A percentile compares a stretch with the other conserved stretches of the same genome.
Conservation (phyloP, 1,139 yeast genomes). For the Pichia cactophila region DNA sequence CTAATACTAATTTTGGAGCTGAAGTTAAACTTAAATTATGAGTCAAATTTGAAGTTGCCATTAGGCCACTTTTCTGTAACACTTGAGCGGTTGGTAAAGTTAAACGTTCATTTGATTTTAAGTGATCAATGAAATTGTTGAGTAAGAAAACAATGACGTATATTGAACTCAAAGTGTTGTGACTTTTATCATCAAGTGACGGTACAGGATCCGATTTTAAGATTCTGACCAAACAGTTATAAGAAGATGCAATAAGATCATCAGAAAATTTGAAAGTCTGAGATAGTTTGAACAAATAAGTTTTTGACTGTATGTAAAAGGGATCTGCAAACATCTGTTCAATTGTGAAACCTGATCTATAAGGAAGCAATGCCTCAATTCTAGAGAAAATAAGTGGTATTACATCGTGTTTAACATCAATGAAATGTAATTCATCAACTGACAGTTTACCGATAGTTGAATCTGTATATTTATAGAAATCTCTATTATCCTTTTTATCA, state of each 20-base stretch:
- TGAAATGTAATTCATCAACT: not conserved
- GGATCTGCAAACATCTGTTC: constrained; percentile 26
- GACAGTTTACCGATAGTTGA: not conserved
- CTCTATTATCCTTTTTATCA: not conserved
- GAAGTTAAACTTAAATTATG: constrained; percentile 5
- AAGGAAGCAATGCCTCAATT: constrained; percentile 24
- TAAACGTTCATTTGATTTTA: constrained; percentile 8
- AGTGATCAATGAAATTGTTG: constrained; percentile 4
- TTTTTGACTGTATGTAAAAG: constrained; percentile 19
- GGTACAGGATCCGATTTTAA: constrained; percentile 3
- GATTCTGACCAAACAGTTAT: constrained; percentile 11
- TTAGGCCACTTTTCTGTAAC: constrained; percentile 9
- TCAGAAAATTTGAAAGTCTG: not conserved
- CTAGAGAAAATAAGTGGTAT: constrained; percentile 24
- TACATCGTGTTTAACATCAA: constrained; percentile 12
- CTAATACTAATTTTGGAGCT: constrained; percentile 1
- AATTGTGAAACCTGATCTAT: constrained; percentile 24
- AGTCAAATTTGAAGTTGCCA: constrained; percentile 6
- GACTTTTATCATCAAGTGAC: constrained; percentile 4
- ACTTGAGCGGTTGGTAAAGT: constrained; percentile 2
- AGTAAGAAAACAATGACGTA: constrained; percentile 8
- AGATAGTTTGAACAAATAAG: constrained; percentile 20
- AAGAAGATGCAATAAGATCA: constrained; percentile 11
- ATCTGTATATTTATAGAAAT: not conserved
- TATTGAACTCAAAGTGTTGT: constrained; percentile 9